phyloP scores from a whole-genome alignment of 495 filamentous ascomycete species.

The Acidiella bohemica region DNA sequence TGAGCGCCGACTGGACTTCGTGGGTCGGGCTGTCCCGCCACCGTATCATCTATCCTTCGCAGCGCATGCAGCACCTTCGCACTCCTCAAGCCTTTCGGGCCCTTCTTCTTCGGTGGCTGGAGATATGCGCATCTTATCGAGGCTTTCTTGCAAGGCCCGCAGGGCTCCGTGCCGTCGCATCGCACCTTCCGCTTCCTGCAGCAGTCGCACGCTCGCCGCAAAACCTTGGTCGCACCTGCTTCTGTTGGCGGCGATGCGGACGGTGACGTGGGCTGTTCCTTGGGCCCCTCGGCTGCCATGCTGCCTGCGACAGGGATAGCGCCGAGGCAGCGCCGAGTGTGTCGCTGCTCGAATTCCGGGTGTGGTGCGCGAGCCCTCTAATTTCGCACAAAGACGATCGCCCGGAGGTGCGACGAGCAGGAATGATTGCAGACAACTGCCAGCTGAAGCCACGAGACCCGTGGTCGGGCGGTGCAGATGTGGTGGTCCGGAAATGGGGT shows the following conservation, averaged over 20 bases:
- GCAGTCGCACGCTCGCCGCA: conserved; percentile 22
- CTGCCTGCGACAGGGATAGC: no score
- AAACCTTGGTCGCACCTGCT: not conserved
- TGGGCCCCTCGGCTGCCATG: not conserved
- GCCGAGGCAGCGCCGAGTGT: no score
- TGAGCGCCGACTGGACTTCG: conserved; percentile 6
- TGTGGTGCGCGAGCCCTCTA: no score
- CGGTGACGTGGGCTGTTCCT: not conserved
- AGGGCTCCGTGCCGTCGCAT: conserved; percentile 20
- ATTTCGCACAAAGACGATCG: no score
- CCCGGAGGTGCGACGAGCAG: no score
- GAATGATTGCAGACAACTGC: no score
- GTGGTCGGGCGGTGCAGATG: no score
- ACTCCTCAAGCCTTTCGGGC: conserved; percentile 21
- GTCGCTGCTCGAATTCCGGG: no score
- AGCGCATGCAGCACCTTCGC: conserved; percentile 20
- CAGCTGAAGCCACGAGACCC: no score
- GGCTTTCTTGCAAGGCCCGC: conserved; percentile 20
- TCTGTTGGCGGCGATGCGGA: not conserved
- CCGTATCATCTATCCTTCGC: conserved; percentile 18
- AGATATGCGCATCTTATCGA: conserved; percentile 22
- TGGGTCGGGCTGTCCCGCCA: not conserved
- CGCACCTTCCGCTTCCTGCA: conserved; percentile 22
- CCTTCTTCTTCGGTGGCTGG: conserved; percentile 24
- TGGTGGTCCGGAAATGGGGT: no score